These are phyloP conservation scores for Salix viminalis DNA, from an alignment of 345 rosid species.

Conservation along the genomic window DNA sequence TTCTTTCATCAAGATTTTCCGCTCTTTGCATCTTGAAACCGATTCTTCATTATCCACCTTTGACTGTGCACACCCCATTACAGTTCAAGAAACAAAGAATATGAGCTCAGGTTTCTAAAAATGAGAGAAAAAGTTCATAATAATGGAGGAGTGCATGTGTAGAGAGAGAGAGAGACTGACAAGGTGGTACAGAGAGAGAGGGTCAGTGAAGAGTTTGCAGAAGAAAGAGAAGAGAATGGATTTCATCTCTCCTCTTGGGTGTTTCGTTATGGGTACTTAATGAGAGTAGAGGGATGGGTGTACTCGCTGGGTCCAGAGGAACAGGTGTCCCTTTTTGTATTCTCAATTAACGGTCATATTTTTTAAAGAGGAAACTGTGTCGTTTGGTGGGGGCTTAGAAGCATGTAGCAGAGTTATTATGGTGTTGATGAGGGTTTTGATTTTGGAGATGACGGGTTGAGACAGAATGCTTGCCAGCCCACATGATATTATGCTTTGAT, in stretches of 20 bases:
- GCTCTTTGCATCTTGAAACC: conserved; percentile 76
- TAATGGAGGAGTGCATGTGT: conserved; percentile 12
- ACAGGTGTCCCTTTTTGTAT: conserved; percentile 17
- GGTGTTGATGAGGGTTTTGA: no score
- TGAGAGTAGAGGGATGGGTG: conserved; percentile 9
- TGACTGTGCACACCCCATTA: conserved; percentile 93
- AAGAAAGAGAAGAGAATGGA: neutral
- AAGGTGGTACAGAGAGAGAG: conserved; percentile 4
- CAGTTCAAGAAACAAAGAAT: neutral
- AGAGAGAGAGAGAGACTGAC: conserved; percentile 1
- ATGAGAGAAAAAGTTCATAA: neutral
- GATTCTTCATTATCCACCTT: conserved; percentile 82
- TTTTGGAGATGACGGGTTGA: neutral
- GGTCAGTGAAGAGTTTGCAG: neutral
- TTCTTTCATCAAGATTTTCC: conserved; percentile 72
- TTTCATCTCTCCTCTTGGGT: neutral
- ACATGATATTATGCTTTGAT: neutral
- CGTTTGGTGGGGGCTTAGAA: conserved; percentile 21
- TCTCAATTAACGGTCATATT: conserved; percentile 70
- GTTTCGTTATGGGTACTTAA: neutral
- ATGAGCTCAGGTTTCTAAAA: no score
- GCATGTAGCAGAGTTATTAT: no score
- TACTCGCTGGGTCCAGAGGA: conserved; percentile 32
- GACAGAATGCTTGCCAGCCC: neutral
- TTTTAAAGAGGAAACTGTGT: conserved; percentile 38